Evolutionary conservation across 2,329 filamentous ascomycete genomes (phyloP), one percentile per base, ranked within the genome.

Genomic region (Graphilbum ipis-grandicollis): DNA sequence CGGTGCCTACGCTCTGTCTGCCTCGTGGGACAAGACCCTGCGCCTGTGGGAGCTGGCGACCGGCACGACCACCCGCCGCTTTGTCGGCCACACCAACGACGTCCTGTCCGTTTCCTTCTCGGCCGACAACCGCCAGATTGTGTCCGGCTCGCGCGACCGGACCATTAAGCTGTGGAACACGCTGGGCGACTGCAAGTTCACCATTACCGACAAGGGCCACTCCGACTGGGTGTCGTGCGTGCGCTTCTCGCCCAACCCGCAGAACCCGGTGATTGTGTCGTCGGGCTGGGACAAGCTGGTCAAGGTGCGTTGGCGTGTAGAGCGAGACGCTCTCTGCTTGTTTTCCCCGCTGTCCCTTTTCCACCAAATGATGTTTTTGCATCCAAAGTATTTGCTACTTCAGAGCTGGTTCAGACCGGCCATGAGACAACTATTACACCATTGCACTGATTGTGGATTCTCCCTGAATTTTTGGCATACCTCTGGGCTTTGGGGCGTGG

Each of bases 131-230:
- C 82, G 90, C 61, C 90, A 96, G 75, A 96, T 98, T 66, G 90
- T 96, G 56, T 96, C 90, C 50, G 90, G 86, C 51, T 96, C 90
- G 48, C 86, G 90, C 63, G 90, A 98, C 74, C 80, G 85, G 63
- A 84, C 82, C 58, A 96, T 98, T 76, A 98, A 96, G 83, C 79
- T 98, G 56, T 98, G 90, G 90, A 98, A 98, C 76, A 98, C 90
- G 55, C 84, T 98, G 50, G 90, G 90, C 68, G 90, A 98, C 78
- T 98, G 90, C 86, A 98, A 98, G 76, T 98, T 78, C 79, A 98
- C 88, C 71, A 96, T 98, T 74, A 93, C 84, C 67, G 90, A 98
- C 63, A 98, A 98, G 81, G 90, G 90, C 62, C 90, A 98, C 76
- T 84, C 84, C 66, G 90, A 98, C 68, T 98, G 90, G 90, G 90